phyloP scores from a whole-genome alignment of 2,329 filamentous ascomycete species.

The Hypoxylon sp. region DNA sequence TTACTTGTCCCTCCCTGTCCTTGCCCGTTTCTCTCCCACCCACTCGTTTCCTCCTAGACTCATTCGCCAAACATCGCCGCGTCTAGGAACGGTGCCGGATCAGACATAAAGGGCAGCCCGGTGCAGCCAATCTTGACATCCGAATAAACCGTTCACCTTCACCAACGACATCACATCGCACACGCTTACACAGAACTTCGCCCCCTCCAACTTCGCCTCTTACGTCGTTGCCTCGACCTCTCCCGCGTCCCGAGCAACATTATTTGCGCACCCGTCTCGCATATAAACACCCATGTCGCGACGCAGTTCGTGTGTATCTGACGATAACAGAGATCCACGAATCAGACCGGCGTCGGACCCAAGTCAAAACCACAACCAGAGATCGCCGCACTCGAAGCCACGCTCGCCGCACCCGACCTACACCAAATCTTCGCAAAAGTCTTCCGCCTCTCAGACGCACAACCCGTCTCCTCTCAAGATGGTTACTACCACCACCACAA shows the following conservation, averaged over 20 bases:
- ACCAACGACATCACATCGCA: slow-evolving; percentile 15
- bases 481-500: slow-evolving; percentile 43
- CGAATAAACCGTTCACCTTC: slow-evolving; percentile 11
- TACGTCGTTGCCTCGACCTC: neutral
- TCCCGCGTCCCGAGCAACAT: neutral
- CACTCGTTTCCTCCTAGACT: slow-evolving; percentile 26
- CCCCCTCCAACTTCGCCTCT: neutral
- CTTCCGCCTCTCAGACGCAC: slow-evolving; percentile 35
- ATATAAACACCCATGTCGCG: slow-evolving; percentile 42
- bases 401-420: slow-evolving; percentile 34
- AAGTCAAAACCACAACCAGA: slow-evolving; percentile 19
- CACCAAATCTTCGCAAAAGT: slow-evolving; percentile 25
- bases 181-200: neutral
- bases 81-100: slow-evolving; percentile 23
- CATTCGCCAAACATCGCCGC: slow-evolving; percentile 17
- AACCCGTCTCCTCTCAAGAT: slow-evolving; percentile 47
- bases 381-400: slow-evolving; percentile 35
- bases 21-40: slow-evolving; percentile 22
- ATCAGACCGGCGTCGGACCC: slow-evolving; percentile 40
- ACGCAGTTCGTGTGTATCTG: slow-evolving; percentile 41
- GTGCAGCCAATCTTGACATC: slow-evolving; percentile 20
- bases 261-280: neutral
- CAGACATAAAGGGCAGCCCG: slow-evolving; percentile 25
- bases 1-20: slow-evolving; percentile 17
- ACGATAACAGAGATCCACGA: slow-evolving; percentile 40